phyloP scores from a whole-genome alignment of 495 filamentous ascomycete species.

The Aspergillus steynii region DNA sequence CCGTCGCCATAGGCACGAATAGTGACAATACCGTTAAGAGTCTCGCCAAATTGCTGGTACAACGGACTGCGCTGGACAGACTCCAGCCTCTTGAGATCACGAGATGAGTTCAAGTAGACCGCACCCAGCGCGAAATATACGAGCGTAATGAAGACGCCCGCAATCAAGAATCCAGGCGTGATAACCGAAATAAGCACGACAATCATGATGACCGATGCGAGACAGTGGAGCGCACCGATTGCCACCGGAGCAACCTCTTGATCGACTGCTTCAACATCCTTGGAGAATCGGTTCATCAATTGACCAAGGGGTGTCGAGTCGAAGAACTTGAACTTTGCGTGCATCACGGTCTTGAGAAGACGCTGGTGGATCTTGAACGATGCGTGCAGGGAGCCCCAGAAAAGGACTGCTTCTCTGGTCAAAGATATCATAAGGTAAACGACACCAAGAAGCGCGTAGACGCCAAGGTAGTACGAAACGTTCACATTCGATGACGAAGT shows the following conservation, averaged over 20 bases:
- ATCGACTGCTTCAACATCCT: slow-evolving; percentile 92
- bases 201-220: slow-evolving; percentile 81
- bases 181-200: slow-evolving; percentile 89
- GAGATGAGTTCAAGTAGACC: slow-evolving; percentile 88
- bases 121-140: slow-evolving; percentile 81
- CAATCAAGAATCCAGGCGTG: slow-evolving; percentile 88
- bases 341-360: slow-evolving; percentile 75
- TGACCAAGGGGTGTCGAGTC: slow-evolving; percentile 95
- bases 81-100: slow-evolving; percentile 92
- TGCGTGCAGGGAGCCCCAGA: slow-evolving; percentile 88
- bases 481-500: slow-evolving; percentile 59
- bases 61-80: slow-evolving; percentile 92
- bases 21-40: slow-evolving; percentile 91
- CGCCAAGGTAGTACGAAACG: slow-evolving; percentile 75
- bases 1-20: slow-evolving; percentile 97
- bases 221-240: slow-evolving; percentile 67
- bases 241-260: slow-evolving; percentile 94
- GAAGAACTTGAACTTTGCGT: slow-evolving; percentile 96
- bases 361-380: slow-evolving; percentile 81
- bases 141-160: slow-evolving; percentile 79
- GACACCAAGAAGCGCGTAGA: slow-evolving; percentile 79
- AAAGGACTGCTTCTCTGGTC: slow-evolving; percentile 78
- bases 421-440: slow-evolving; percentile 74
- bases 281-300: slow-evolving; percentile 98
- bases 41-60: slow-evolving; percentile 98